Evolutionary conservation across 2,329 filamentous ascomycete genomes (phyloP), one percentile per base, ranked within the genome.

Genomic region (Colletotrichum kahawae): DNA sequence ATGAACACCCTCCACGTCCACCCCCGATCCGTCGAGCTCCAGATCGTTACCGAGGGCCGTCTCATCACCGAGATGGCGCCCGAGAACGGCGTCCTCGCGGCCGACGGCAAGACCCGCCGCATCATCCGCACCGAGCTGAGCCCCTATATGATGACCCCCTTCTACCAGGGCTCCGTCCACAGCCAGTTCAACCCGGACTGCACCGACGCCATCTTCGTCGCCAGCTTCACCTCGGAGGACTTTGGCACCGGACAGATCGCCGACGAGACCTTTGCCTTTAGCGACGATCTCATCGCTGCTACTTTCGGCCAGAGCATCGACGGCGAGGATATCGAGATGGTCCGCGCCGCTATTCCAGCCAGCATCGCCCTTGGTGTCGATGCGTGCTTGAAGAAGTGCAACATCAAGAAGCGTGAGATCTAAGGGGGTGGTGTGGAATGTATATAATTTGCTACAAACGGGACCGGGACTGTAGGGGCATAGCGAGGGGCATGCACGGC

Each of bases 1-100:
- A 88, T 92, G 82, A 90, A 90, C 84, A 90, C 88, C 9, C 88
- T 89, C 21, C 90, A 91, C 83, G 84, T 88, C 5, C 89, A 91
- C 81, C 88, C 88, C 64, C 88, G 89, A 56, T 86, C 87, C 36
- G 85, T 87, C 36, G 89, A 91, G 83, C 86, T 91, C 67, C 87
- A 89, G 76, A 83, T 90, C 80, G 85, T 90, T 78, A 85, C 87
- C 60, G 77, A 86, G 54, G 90, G 89, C 69, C 83, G 81, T 27
- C 81, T 91, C 76, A 83, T 88, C 70, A 87, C 88, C 57, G 87
- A 89, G 78, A 90, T 90, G 85, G 82, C 88, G 3, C 84, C 88
- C 21, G 89, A 90, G 82, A 90, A 89, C 81, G 87, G 87, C 51
- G 87, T 88, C 64, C 77, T 83, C 74, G 77, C 84, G 66, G 86